Percentiles rank a stretch among this genome's conserved stretches.
Evolutionary conservation across 1,139 yeast genomes (phyloP).

Genomic region (Candida sp.): DNA sequence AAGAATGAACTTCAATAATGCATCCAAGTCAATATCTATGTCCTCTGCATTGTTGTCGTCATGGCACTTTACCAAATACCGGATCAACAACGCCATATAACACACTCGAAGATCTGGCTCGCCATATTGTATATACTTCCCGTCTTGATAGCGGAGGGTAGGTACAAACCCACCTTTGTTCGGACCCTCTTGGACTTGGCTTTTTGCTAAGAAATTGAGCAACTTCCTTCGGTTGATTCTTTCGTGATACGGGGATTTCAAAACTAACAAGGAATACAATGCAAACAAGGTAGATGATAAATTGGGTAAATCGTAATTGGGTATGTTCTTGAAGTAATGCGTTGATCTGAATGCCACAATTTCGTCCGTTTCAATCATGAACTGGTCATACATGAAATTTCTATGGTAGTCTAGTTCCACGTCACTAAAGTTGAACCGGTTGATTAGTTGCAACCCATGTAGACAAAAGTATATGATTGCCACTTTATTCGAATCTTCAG

Average conservation of each 20-base stretch:
- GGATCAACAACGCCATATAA: constrained; percentile 72
- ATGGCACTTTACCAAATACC: constrained; percentile 50
- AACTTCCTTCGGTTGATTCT: constrained; percentile 47
- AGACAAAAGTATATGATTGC: constrained; percentile 71
- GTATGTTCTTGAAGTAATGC: constrained; percentile 33
- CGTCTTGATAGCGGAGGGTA: constrained; percentile 28
- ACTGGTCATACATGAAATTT: constrained; percentile 52
- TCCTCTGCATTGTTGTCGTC: constrained; percentile 8
- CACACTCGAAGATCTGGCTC: constrained; percentile 77
- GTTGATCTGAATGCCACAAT: constrained; percentile 56
- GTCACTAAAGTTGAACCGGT: constrained; percentile 32
- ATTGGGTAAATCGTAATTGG: constrained; percentile 60
- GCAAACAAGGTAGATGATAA: constrained; percentile 75
- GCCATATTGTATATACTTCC: constrained; percentile 39
- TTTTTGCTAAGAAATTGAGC: constrained; percentile 51
- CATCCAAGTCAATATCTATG: constrained; percentile 47
- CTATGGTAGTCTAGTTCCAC: constrained; percentile 34
- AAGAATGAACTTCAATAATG: constrained; percentile 45
- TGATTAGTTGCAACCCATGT: constrained; percentile 61
- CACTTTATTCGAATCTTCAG: constrained; percentile 68
- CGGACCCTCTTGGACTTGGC: constrained; percentile 64
- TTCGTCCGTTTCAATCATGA: constrained; percentile 48
- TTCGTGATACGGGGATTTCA: constrained; percentile 44
- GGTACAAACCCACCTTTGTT: constrained; percentile 56
- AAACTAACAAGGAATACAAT: constrained; percentile 49